These are phyloP conservation scores for Leptographium flavum DNA, from an alignment of 2,329 filamentous ascomycete genomes.

Conservation along the genomic window DNA sequence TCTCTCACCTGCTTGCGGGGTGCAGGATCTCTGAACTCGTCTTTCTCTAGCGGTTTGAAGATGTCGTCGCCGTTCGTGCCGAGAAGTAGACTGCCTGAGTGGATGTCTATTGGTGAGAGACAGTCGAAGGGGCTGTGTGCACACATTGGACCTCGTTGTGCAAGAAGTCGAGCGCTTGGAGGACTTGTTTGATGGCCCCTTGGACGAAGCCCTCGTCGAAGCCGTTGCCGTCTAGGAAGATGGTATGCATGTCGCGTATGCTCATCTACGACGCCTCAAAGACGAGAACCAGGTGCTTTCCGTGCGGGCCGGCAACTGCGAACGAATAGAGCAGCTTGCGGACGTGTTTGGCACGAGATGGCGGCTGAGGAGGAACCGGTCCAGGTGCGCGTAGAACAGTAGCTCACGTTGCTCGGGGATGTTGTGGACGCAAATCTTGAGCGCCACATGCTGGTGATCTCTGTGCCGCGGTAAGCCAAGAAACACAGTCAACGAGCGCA, in stretches of 20 bases:
- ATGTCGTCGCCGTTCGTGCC: neutral
- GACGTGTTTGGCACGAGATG: neutral
- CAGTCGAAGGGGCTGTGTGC: neutral
- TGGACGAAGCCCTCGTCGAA: neutral
- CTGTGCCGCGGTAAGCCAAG: neutral
- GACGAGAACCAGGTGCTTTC: neutral
- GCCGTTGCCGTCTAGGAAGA: neutral
- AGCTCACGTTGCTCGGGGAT: neutral
- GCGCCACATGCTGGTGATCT: neutral
- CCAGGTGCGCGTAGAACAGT: neutral
- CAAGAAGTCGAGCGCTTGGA: neutral
- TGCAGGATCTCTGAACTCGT: neutral
- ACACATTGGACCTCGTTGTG: neutral
- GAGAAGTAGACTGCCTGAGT: neutral
- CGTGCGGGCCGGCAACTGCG: neutral
- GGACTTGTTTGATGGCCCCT: neutral
- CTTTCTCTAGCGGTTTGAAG: neutral
- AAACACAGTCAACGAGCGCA: too few relatives aligned
- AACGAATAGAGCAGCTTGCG: neutral
- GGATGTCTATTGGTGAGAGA: neutral
- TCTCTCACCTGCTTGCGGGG: neutral
- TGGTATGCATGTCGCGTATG: neutral
- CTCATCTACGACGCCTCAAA: neutral
- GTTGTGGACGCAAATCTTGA: neutral
- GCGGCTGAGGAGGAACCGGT: neutral